These are phyloP conservation scores for Pyrus communis DNA, from an alignment of 306 rosid genomes.

Conservation along the genomic window DNA sequence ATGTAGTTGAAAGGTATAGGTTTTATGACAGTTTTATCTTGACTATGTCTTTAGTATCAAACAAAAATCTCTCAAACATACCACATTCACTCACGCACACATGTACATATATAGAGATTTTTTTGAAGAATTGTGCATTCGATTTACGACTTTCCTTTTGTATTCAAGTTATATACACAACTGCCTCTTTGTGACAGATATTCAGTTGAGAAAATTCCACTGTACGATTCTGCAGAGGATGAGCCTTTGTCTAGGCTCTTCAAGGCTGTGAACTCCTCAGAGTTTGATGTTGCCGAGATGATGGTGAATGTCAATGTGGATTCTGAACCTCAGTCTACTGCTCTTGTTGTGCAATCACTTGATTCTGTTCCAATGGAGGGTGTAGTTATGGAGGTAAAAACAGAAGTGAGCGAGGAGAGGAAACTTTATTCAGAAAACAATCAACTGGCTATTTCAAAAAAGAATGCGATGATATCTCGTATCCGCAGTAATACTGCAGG, in stretches of 20 bases:
- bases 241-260: conserved; percentile 44
- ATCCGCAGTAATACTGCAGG: conserved; percentile 53
- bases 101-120: neutral
- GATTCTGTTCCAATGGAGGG: conserved; percentile 41
- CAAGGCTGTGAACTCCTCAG: conserved; percentile 21
- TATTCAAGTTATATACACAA: conserved; percentile 3
- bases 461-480: conserved; percentile 68
- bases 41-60: neutral
- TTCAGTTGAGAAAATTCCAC: conserved; percentile 88
- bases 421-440: conserved; percentile 38
- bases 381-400: conserved; percentile 35
- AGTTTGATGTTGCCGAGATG: conserved; percentile 35
- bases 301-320: conserved; percentile 23
- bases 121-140: neutral
- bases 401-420: conserved; percentile 41
- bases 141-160: neutral
- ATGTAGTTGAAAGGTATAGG: neutral
- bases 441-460: conserved; percentile 44
- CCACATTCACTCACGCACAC: neutral
- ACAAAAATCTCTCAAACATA: neutral
- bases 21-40: neutral
- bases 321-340: conserved; percentile 40
- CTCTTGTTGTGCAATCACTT: conserved; percentile 40
- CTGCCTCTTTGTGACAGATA: conserved; percentile 46
- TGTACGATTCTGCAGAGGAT: conserved; percentile 94